Percentiles rank a stretch among this genome's conserved stretches.
phyloP scores from a whole-genome alignment of 345 rosid species.

The Gossypium stocksii region DNA sequence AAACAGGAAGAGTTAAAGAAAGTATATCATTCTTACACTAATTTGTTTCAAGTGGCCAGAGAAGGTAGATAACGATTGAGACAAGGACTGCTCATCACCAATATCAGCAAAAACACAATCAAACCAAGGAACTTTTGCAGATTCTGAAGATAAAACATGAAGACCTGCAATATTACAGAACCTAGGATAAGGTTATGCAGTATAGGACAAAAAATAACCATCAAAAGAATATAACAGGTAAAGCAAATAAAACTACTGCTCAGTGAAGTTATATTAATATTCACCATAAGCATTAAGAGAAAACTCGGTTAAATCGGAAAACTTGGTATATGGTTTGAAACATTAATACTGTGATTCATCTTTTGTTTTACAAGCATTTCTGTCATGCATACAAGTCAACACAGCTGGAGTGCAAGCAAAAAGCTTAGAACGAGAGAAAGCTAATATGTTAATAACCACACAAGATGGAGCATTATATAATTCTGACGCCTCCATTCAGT shows the following conservation, averaged over 20 bases:
- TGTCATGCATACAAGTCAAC: not conserved
- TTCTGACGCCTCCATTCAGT: not conserved
- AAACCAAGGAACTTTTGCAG: constrained; percentile 87
- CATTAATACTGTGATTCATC: not conserved
- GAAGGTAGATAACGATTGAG: constrained; percentile 89
- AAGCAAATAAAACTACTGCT: not conserved
- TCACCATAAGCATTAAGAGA: not conserved
- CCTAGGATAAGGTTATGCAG: not conserved
- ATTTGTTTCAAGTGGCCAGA: constrained; percentile 93
- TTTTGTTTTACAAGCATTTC: constrained; percentile 2
- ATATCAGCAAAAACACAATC: constrained; percentile 91
- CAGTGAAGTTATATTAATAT: not conserved
- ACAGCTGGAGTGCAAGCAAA: not conserved
- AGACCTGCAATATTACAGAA: constrained; percentile 53
- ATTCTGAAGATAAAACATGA: constrained; percentile 76
- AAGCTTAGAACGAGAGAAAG: not conserved
- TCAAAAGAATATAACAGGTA: not conserved
- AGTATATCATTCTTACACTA: constrained; percentile 49
- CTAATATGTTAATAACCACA: not conserved
- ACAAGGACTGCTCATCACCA: constrained; percentile 90
- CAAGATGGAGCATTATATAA: not conserved
- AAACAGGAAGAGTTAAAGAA: constrained; percentile 10
- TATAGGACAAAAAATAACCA: not conserved
- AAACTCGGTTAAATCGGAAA: not conserved
- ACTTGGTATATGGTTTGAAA: not conserved